Base-by-base conservation (phyloP, 1,139 yeast species). In the Kodamaea sp. region DNA sequence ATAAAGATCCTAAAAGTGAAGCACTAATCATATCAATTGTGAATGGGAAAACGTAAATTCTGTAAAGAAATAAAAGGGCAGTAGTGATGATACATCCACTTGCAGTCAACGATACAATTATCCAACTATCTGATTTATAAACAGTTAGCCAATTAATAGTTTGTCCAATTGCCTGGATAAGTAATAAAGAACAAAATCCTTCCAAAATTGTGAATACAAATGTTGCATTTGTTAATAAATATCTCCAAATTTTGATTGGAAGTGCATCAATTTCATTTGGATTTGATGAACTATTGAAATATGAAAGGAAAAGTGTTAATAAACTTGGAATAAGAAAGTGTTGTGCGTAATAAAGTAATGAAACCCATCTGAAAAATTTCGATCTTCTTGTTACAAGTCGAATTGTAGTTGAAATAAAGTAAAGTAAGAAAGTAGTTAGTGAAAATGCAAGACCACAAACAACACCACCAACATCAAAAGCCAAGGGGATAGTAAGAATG, bases 381-480 rank as follows among this genome's bases (percentile, higher is more conserved):
- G 70, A 59, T 40, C 70, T 65, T 41, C 79, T 68, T 8, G 77
- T 64, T 15, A 79, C 45, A 26, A 87, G 69, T 43, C 94, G 72
- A 31, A 88, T 57, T 1, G 95, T 81, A 8, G 96, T 87, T 37
- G 88, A 67, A 6, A 78, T 59, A 47, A 86, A 81, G 61, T 88
- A 89, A 41, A 84, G 63, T 36, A 72, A 60, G 47, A 84, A 76
- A 26, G 89, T 70, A 1, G 96, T 82, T 36, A 86, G 78, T 2
- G 97, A 85, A 57, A 81, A 92, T 11, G 95, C 79, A 48, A 92
- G 66, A 0, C 98, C 98, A 62, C 97, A 90, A 40, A 79, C 75
- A 25, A 83, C 75, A 1, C 97, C 97, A 10, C 97, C 97, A 27
- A 88, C 84, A 56, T 90, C 96, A 62, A 92, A 92, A n/a, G 97